Conservation (phyloP, 306 rosid genomes). For the Dalbergia cochinchinensis region DNA sequence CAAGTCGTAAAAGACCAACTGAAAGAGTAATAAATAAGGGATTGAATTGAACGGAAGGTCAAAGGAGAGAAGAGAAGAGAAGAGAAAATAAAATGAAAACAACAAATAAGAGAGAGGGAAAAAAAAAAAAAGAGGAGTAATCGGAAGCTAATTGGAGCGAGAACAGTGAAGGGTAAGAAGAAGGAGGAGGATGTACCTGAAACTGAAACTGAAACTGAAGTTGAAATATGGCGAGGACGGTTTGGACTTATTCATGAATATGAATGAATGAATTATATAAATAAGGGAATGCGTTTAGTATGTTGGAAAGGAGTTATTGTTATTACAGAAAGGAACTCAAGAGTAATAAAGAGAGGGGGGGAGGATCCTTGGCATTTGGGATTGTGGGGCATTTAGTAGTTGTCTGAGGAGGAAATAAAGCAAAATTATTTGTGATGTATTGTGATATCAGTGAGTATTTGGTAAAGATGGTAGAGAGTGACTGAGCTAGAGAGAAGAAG, state of each 20-base stretch:
- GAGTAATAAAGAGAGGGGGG: neutral
- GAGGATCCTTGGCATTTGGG: neutral
- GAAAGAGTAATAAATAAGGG: neutral
- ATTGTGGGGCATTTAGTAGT: neutral
- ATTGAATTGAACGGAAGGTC: slow-evolving; percentile 35
- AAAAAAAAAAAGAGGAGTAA: neutral
- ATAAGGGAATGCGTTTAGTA: slow-evolving; percentile 11
- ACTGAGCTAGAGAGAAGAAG: neutral
- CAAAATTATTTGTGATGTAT: neutral
- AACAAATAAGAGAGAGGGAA: no score
- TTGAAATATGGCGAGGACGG: slow-evolving; percentile 37
- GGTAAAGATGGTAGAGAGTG: neutral
- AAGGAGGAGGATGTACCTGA: slow-evolving; percentile 45
- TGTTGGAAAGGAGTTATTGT: neutral
- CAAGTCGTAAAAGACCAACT: slow-evolving; percentile 39
- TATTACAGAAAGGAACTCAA: slow-evolving; percentile 5
- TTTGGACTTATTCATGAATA: slow-evolving; percentile 19
- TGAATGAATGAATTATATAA: neutral
- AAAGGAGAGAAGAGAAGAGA: slow-evolving; percentile 32
- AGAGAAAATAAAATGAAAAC: neutral
- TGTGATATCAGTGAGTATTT: neutral
- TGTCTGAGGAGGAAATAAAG: slow-evolving; percentile 13
- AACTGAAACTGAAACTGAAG: slow-evolving; percentile 5
- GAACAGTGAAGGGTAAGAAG: slow-evolving; percentile 18
- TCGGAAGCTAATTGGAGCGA: slow-evolving; percentile 28